Base-by-base conservation (phyloP, 192 early-diverging fungal species). In the Gigaspora rosea region DNA sequence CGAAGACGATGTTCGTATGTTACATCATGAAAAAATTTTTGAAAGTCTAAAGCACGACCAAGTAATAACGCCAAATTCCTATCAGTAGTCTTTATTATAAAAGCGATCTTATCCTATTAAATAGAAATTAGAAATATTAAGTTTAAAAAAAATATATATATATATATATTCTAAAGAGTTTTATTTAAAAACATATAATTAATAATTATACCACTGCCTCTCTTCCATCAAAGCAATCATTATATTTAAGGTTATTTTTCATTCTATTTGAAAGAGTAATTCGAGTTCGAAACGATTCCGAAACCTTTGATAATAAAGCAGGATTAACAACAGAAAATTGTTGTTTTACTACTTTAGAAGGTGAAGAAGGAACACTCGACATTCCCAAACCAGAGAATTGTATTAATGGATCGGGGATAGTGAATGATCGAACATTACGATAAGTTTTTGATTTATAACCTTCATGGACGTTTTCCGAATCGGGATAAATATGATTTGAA, bases 11-110 rank as follows among this genome's bases (percentile, higher is more conserved):
- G 92, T 52, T 91, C 91, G 79, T 93, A 96, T 7, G 86, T 91
- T 15, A 97, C 95, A 81, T 98, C 95, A 79, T 96, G 93, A 83
- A 98, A 95, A 73, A 97, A 90, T 51, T 88, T 89, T 83, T 98
- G 97, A 61, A 91, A 88, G 79, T 94, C 95, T 71, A 98, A 82
- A 16, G 95, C 93, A 18, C 96, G 88, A 20, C 97, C 97, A 13
- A 96, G 81, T 10, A 96, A 85, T 35, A 97, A 81, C 5, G 95
- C 94, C 59, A 96, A 82, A 75, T 97, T 95, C 68, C 95, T 88
- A 76, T 98, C 95, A 6, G 87, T 90, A 4, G 95, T 92, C 70
- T 89, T 88, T 78, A 96, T 93, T 46, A 97, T 90, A 10, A 83
- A 85, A 18, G 88, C 87, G 50, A 97, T 86, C 49, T 91, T 92